phyloP scores from a whole-genome alignment of 192 early-diverging fungal genomes.

The Endogone sp. region DNA sequence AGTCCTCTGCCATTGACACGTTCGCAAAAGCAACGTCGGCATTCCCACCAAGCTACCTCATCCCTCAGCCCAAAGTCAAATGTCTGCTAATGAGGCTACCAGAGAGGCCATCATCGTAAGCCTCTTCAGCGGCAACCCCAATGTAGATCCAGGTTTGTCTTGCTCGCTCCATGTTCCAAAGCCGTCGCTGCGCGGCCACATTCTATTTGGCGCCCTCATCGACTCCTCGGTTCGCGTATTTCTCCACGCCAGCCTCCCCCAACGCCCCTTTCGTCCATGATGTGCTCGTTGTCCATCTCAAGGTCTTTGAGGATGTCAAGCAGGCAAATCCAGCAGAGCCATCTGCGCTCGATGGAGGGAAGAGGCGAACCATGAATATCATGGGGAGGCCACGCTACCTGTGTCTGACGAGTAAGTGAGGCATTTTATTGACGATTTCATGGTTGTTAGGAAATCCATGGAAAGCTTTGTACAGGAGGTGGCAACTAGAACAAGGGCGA shows the following conservation, averaged over 20 bases:
- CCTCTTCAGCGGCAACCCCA: constrained; percentile 1
- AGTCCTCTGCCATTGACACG: neutral
- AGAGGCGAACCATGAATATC: constrained; percentile 25
- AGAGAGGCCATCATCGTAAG: constrained; percentile 13
- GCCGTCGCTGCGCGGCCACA: no score
- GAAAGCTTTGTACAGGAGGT: no score
- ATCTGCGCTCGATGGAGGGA: constrained; percentile 19
- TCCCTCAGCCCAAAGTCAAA: neutral
- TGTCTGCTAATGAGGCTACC: constrained; percentile 9
- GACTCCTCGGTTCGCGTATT: constrained; percentile 7
- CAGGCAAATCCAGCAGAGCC: constrained; percentile 23
- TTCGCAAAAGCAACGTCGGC: no score
- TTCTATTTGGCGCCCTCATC: neutral
- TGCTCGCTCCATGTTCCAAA: neutral
- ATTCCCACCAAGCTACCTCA: no score
- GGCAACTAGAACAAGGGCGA: no score
- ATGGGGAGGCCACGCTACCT: constrained; percentile 50
- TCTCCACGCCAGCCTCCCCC: no score
- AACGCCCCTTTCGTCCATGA: constrained; percentile 1
- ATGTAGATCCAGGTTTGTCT: neutral
- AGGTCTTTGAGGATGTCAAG: constrained; percentile 48
- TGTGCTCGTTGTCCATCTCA: constrained; percentile 36
- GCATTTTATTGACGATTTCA: neutral
- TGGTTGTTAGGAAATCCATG: no score
- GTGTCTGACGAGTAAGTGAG: constrained; percentile 41